phyloP scores from a whole-genome alignment of 176 grass and related monocot species.

The Hyparrhenia diplandra region DNA sequence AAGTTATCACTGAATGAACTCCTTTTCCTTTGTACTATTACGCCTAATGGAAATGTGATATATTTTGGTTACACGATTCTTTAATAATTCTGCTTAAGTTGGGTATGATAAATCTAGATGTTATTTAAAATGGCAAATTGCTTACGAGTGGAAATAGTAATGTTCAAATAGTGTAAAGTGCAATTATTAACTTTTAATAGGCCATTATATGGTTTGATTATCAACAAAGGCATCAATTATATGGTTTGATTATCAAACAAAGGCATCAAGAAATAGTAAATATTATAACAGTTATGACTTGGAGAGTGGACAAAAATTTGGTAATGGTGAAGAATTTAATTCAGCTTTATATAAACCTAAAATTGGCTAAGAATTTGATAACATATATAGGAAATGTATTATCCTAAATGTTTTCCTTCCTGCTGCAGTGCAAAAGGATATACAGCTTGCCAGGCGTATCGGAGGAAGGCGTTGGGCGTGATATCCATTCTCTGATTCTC shows the following conservation, averaged over 20 bases:
- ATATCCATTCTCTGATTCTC: neutral
- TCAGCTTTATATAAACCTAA: neutral
- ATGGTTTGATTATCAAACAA: slow-evolving; percentile 2
- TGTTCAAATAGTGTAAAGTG: neutral
- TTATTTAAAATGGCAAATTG: slow-evolving; percentile 3
- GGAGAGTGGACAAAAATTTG: neutral
- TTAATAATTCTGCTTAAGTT: neutral
- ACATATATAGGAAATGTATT: neutral
- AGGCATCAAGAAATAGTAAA: neutral
- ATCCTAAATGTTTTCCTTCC: neutral
- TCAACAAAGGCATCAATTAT: neutral
- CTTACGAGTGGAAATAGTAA: neutral
- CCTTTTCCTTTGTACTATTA: slow-evolving; percentile 11
- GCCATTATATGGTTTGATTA: neutral
- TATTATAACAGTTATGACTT: neutral
- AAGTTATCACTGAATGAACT: slow-evolving; percentile 31
- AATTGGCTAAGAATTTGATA: neutral
- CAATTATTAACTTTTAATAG: neutral
- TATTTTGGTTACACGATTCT: slow-evolving; percentile 5
- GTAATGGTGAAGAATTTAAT: neutral
- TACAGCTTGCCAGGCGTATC: slow-evolving; percentile 85
- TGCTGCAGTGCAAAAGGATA: slow-evolving; percentile 82
- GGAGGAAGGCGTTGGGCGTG: slow-evolving; percentile 49
- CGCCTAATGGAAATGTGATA: neutral
- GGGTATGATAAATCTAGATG: neutral